These are phyloP conservation scores for Petunia axillaris DNA, from an alignment of 257 asterid species.

Conservation along the genomic window DNA sequence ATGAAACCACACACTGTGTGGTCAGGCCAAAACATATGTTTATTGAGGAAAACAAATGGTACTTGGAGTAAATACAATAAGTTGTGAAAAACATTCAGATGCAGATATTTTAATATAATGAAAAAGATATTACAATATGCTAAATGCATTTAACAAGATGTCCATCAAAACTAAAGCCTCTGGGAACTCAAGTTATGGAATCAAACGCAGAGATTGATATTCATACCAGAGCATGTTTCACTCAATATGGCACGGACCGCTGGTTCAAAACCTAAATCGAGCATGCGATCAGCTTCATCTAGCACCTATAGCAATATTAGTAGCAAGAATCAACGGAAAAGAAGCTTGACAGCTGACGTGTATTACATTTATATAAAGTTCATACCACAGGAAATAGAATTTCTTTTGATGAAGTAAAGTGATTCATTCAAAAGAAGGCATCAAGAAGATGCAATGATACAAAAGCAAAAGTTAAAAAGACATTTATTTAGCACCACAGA, in stretches of 20 bases:
- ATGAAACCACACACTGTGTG: neutral
- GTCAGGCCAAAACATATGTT: neutral
- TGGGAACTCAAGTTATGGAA: neutral
- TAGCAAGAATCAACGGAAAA: slow-evolving; percentile 6
- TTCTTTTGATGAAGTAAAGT: neutral
- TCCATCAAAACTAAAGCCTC: neutral
- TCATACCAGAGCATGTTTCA: slow-evolving; percentile 82
- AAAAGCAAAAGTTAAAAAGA: too few relatives aligned
- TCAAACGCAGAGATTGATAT: slow-evolving; percentile 21
- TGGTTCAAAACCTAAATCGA: slow-evolving; percentile 99
- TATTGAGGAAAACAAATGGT: neutral
- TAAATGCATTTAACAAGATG: neutral
- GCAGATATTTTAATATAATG: neutral
- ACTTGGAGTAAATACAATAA: slow-evolving; percentile 15
- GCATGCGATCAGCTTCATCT: slow-evolving; percentile 99
- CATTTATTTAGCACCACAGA: neutral
- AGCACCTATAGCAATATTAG: slow-evolving; percentile 61
- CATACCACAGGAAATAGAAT: neutral
- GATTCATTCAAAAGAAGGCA: too few relatives aligned
- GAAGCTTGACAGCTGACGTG: slow-evolving; percentile 4
- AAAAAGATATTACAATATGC: neutral
- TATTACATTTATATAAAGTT: neutral
- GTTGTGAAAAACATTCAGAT: slow-evolving; percentile 12
- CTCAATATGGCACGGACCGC: slow-evolving; percentile 92
- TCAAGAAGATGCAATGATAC: too few relatives aligned